These are phyloP conservation scores for Ilex paraguariensis DNA, from an alignment of 305 asterid genomes.

Conservation along the genomic window DNA sequence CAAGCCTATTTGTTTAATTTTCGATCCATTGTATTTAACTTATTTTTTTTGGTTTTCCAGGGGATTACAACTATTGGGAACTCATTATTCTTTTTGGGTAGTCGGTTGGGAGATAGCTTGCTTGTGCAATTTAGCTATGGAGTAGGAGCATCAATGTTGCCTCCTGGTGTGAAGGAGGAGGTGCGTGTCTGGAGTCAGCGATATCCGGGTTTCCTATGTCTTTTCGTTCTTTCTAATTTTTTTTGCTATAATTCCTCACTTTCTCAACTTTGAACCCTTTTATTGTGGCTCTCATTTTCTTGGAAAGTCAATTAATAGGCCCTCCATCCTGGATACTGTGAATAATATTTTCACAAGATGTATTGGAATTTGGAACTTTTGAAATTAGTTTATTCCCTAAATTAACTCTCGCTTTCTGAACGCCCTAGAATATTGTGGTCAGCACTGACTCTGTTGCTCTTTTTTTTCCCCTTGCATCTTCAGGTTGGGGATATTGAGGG, in stretches of 20 bases:
- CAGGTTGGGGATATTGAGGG: conserved; percentile 95
- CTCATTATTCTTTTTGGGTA: conserved; percentile 87
- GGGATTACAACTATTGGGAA: conserved; percentile 83
- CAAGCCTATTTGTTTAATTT: no score
- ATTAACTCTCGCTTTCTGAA: no score
- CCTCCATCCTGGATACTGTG: neutral
- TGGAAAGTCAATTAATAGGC: neutral
- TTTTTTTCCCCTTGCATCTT: neutral
- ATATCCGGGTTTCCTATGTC: neutral
- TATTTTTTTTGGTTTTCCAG: conserved; percentile 30
- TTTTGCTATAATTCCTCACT: neutral
- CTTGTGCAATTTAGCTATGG: conserved; percentile 90
- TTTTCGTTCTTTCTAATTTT: neutral
- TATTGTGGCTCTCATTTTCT: neutral
- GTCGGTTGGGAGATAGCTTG: conserved; percentile 96
- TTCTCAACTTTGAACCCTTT: neutral
- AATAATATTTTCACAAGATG: no score
- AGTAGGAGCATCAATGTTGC: conserved; percentile 52
- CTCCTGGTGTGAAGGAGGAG: conserved; percentile 87
- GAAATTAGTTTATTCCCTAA: no score
- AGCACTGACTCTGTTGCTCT: neutral
- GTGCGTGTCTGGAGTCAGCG: conserved; percentile 30
- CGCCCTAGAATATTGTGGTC: no score
- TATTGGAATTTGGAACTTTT: no score
- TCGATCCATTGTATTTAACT: conserved; percentile 5